Percentiles rank a stretch among this genome's conserved stretches.
Conservation (phyloP, 1,139 yeast genomes). For the Blastobotrys persicus region DNA sequence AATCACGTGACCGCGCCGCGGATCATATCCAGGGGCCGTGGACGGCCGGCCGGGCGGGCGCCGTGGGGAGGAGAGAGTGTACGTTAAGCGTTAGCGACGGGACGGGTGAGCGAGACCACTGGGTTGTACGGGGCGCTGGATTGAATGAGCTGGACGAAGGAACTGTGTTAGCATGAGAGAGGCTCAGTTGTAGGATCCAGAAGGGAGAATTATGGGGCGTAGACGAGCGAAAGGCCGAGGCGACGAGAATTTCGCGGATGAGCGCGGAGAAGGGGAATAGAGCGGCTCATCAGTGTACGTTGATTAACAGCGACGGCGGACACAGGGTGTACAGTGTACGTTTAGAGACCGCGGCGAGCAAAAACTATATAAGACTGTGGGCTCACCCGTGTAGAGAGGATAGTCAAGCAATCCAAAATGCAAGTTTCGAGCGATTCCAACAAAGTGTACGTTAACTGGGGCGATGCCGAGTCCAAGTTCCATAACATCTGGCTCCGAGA, state of each 20-base stretch:
- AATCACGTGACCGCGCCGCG: too few relatives aligned
- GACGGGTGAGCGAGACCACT: too few relatives aligned
- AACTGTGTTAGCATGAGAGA: too few relatives aligned
- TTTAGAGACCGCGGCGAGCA: constrained; percentile 8
- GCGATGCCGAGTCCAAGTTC: constrained; percentile 31
- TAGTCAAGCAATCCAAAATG: not conserved
- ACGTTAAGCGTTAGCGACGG: too few relatives aligned
- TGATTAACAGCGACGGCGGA: not conserved
- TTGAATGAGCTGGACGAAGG: too few relatives aligned
- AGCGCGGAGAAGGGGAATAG: not conserved
- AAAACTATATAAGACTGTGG: constrained; percentile 1
- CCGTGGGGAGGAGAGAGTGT: too few relatives aligned
- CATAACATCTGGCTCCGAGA: constrained; percentile 71
- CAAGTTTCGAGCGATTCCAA: constrained; percentile 23
- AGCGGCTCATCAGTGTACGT: not conserved
- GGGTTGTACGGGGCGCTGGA: too few relatives aligned
- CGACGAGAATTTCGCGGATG: not conserved
- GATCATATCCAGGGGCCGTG: too few relatives aligned
- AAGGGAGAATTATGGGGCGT: too few relatives aligned
- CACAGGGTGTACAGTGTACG: constrained; percentile 11
- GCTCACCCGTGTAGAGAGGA: not conserved
- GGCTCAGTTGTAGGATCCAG: too few relatives aligned
- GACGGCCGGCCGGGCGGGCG: too few relatives aligned
- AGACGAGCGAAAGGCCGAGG: not conserved
- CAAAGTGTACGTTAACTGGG: constrained; percentile 35